Evolutionary conservation across 2,329 filamentous ascomycete genomes (phyloP), one percentile per base, ranked within the genome.

Genomic region (Thermothelomyces thermophilus): DNA sequence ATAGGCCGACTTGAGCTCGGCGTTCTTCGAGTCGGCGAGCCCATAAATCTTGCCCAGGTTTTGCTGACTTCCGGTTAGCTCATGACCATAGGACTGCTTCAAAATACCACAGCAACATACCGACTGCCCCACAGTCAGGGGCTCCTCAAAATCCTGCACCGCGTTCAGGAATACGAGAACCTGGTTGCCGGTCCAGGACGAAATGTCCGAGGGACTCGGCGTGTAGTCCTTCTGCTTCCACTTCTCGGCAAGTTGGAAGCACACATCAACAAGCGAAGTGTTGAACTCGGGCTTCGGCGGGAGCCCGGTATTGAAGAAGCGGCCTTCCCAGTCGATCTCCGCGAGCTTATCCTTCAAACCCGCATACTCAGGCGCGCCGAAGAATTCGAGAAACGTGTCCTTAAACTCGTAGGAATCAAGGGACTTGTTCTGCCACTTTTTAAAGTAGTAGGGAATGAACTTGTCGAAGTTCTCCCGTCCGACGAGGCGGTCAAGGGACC

Each of bases 321-420:
- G 87, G 31, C 75, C 79, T 53, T 97, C 83, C 93, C 93, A 98
- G 66, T 96, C 87, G 42, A 98, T 82, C 7, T 77, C 73, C 4
- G 79, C 75, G 30, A 93, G 74, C 60, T 86, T 84, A 58, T 82
- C 75, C 64, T 75, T 73, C 51, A 82, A 71, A 3, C 79, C 75
- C 2, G 76, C 70, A 62, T 95, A 87, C 22, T 76, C 77, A 2
- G 78, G 70, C 2, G 70, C 70, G 52, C 77, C 73, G 67, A 96
- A 97, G 74, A 95, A 97, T 56, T 86, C 79, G 31, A 95, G 66
- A 46, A 96, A 83, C 1, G 88, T 94, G 43, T 84, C 75, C 66
- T 91, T 95, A 78, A 98, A 98, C 63, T 97, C 88, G 61, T 87
- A 95, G 2, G 88, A 94, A 68, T 96, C 90, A 7, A 98, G 77